phyloP scores from a whole-genome alignment of 495 filamentous ascomycete species.

The Tuber umbilicatum region DNA sequence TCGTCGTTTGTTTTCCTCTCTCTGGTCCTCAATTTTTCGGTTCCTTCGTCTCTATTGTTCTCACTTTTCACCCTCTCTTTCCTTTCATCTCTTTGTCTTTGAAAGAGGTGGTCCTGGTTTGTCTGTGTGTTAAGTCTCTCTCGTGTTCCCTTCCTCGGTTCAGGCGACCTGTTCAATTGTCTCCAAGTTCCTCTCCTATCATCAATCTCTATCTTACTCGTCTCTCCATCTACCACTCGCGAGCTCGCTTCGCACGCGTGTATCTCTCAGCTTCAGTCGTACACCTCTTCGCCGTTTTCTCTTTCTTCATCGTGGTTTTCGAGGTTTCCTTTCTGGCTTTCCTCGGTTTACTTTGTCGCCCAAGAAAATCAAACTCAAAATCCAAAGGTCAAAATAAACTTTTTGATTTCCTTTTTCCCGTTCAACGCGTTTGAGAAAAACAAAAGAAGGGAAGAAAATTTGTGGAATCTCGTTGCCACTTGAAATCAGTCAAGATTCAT shows the following conservation, averaged over 20 bases:
- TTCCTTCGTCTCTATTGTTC: slow-evolving; percentile 11
- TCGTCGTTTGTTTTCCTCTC: slow-evolving; percentile 39
- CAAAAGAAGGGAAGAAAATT: slow-evolving; percentile 26
- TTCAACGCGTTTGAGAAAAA: slow-evolving; percentile 8
- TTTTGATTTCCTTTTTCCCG: slow-evolving; percentile 32
- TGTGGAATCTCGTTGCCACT: slow-evolving; percentile 26
- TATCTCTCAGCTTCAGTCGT: slow-evolving; percentile 31
- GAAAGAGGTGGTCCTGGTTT: slow-evolving; percentile 38
- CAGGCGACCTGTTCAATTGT: slow-evolving; percentile 36
- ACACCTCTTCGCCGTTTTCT: slow-evolving; percentile 32
- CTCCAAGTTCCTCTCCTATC: slow-evolving; percentile 25
- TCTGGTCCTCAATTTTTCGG: slow-evolving; percentile 33
- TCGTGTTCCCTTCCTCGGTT: slow-evolving; percentile 31
- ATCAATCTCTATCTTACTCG: slow-evolving; percentile 19
- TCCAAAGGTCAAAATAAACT: slow-evolving; percentile 30
- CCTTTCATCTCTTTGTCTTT: slow-evolving; percentile 40
- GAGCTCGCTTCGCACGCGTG: slow-evolving; percentile 33
- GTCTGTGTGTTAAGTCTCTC: slow-evolving; percentile 17
- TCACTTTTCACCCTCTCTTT: slow-evolving; percentile 31
- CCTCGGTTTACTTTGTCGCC: slow-evolving; percentile 38
- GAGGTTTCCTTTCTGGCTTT: slow-evolving; percentile 39
- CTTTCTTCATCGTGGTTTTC: slow-evolving; percentile 36
- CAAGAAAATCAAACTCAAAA: slow-evolving; percentile 12
- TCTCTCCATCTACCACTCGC: slow-evolving; percentile 23
- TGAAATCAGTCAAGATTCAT: slow-evolving; percentile 35